Evolutionary conservation across 768 basidiomycete genomes (phyloP).

Genomic region (Symmetrospora coprosmae): DNA sequence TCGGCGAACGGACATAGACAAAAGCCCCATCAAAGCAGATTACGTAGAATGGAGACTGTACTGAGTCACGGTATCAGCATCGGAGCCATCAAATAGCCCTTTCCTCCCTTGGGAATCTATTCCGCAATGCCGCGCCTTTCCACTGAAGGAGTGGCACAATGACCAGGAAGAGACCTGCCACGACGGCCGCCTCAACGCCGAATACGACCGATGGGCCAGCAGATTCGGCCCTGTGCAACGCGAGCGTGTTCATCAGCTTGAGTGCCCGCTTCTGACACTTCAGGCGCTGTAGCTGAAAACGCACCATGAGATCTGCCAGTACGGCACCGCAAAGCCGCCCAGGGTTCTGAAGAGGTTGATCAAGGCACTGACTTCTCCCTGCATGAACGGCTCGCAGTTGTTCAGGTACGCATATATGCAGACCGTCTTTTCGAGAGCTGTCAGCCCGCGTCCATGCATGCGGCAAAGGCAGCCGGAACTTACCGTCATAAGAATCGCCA

Average conservation of each 20-base stretch:
- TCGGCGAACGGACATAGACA: too few relatives aligned
- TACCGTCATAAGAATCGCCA: conserved; percentile 28
- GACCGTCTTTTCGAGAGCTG: conserved; percentile 54
- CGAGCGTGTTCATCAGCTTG: too few relatives aligned
- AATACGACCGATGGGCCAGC: conserved; percentile 41
- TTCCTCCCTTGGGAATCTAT: conserved; percentile 23
- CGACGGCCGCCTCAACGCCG: conserved; percentile 51
- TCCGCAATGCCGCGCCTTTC: conserved; percentile 23
- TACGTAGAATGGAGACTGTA: too few relatives aligned
- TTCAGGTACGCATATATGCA: conserved; percentile 45
- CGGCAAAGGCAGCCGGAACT: neutral
- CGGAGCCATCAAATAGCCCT: too few relatives aligned
- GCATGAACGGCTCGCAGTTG: conserved; percentile 20
- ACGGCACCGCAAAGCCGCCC: conserved; percentile 49
- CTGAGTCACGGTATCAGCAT: too few relatives aligned
- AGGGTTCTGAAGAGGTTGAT: conserved; percentile 46
- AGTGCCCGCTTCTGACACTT: too few relatives aligned
- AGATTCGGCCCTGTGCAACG: conserved; percentile 51
- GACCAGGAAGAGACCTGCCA: conserved; percentile 21
- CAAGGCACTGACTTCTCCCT: conserved; percentile 53
- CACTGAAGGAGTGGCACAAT: conserved; percentile 25
- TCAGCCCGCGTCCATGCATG: conserved; percentile 34
- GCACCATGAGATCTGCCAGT: conserved; percentile 49
- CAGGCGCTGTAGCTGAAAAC: too few relatives aligned
- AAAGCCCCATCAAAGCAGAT: too few relatives aligned